Percentiles rank a stretch among this genome's conserved stretches.
phyloP scores from a whole-genome alignment of 768 basidiomycete genomes.

The Tricholoma sp. region DNA sequence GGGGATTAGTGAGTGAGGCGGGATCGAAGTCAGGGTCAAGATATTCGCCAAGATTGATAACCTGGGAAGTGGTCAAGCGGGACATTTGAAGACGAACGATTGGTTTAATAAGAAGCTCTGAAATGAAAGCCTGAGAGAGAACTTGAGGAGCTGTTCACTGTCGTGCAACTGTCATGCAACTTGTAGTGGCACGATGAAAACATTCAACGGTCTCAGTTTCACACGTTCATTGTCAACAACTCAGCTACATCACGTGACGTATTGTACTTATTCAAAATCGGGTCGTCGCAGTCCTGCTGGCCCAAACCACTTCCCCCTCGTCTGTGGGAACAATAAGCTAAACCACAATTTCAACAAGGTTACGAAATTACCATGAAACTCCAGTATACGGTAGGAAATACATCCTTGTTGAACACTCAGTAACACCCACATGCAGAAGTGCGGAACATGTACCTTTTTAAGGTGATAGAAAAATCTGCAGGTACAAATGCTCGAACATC shows the following conservation, averaged over 20 bases:
- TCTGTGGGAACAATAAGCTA: slow-evolving; percentile 21
- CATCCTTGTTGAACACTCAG: slow-evolving; percentile 31
- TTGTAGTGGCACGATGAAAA: too few species aligned
- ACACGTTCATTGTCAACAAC: slow-evolving; percentile 8
- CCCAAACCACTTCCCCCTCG: slow-evolving; percentile 45
- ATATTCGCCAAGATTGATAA: slow-evolving; percentile 72
- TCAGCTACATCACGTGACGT: neutral
- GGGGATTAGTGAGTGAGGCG: slow-evolving; percentile 67
- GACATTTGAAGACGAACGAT: slow-evolving; percentile 44
- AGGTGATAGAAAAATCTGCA: slow-evolving; percentile 77
- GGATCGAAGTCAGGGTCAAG: slow-evolving; percentile 78
- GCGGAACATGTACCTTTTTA: slow-evolving; percentile 54
- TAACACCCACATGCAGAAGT: neutral
- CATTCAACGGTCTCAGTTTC: neutral
- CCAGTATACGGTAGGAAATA: slow-evolving; percentile 80
- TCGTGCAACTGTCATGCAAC: too few species aligned
- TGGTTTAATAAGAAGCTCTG: too few species aligned
- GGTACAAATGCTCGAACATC: neutral
- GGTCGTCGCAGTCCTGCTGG: slow-evolving; percentile 27
- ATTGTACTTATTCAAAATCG: slow-evolving; percentile 16
- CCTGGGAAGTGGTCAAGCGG: slow-evolving; percentile 70
- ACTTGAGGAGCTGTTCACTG: too few species aligned
- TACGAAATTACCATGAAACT: slow-evolving; percentile 51
- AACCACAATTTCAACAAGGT: neutral
- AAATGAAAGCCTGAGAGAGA: too few species aligned